phyloP scores from a whole-genome alignment of 2,329 filamentous ascomycete species.

The Aspergillus cejpii region DNA sequence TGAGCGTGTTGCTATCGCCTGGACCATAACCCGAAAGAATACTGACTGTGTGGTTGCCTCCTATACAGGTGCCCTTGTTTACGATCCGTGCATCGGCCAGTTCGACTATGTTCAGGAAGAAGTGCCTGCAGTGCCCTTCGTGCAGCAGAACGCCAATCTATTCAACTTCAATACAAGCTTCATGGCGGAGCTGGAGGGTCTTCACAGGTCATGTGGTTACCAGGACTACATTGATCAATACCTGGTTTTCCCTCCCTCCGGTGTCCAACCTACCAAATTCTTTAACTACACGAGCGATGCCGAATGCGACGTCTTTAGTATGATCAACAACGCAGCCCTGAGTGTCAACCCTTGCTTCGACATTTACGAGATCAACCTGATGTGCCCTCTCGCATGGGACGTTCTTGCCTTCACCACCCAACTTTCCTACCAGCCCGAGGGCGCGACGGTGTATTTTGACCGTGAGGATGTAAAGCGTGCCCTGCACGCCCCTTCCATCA shows the following conservation, averaged over 20 bases:
- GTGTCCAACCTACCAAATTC: constrained; percentile 53
- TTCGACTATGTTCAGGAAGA: constrained; percentile 29
- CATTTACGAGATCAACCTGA: constrained; percentile 64
- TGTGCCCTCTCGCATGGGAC: constrained; percentile 65
- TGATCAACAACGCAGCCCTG: constrained; percentile 50
- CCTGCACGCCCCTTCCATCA: constrained; percentile 50
- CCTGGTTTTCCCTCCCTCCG: constrained; percentile 47
- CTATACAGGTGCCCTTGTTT: constrained; percentile 53
- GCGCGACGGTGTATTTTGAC: constrained; percentile 62
- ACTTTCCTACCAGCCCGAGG: constrained; percentile 53
- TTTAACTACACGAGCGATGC: constrained; percentile 41
- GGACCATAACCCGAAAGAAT: too few relatives aligned
- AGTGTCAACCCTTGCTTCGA: constrained; percentile 71
- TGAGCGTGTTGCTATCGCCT: constrained; percentile 24
- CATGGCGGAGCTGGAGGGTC: constrained; percentile 34
- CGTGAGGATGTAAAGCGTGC: constrained; percentile 62
- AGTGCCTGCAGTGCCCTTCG: constrained; percentile 39
- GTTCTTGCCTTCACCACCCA: constrained; percentile 57
- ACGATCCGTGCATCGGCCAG: constrained; percentile 57
- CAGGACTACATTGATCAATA: constrained; percentile 43
- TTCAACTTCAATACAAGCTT: constrained; percentile 44
- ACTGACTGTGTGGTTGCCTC: constrained; percentile 1
- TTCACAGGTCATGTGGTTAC: constrained; percentile 44
- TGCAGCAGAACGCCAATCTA: constrained; percentile 39
- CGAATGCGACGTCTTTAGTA: constrained; percentile 53